Evolutionary conservation across 2,329 filamentous ascomycete species (phyloP).

Genomic region (Penicillium crustosum): DNA sequence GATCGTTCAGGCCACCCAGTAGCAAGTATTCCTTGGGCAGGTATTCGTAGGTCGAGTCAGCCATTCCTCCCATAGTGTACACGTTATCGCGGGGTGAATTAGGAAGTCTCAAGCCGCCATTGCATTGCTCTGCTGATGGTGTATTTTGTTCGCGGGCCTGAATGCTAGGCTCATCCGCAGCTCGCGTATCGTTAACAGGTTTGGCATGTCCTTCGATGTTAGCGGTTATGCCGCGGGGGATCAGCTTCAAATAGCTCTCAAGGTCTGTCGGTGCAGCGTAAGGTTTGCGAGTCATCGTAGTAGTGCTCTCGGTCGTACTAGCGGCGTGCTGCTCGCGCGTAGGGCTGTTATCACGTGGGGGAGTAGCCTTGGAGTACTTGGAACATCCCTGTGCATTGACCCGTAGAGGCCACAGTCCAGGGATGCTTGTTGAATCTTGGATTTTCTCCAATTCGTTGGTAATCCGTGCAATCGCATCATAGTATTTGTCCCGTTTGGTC

Average conservation of each 20-base stretch:
- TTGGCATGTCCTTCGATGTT: constrained; percentile 30
- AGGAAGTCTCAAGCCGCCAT: constrained; percentile 41
- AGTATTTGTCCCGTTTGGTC: constrained; percentile 78
- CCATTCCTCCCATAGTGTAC: constrained; percentile 47
- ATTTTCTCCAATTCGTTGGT: constrained; percentile 75
- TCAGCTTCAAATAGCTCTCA: constrained; percentile 27
- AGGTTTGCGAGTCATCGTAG: constrained; percentile 6
- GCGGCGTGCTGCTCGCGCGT: constrained; percentile 8
- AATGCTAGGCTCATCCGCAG: constrained; percentile 1
- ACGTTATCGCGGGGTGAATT: constrained; percentile 33
- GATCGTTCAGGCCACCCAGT: constrained; percentile 44
- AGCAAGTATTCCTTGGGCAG: constrained; percentile 52
- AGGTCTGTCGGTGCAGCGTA: constrained; percentile 23
- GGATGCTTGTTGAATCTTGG: constrained; percentile 68
- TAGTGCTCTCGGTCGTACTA: constrained; percentile 1
- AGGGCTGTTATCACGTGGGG: constrained; percentile 16
- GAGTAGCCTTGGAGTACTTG: constrained; percentile 47
- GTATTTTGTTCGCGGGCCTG: constrained; percentile 11
- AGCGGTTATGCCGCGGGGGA: constrained; percentile 21
- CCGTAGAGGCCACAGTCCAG: constrained; percentile 76
- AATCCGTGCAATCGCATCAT: constrained; percentile 83
- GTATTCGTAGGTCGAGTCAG: constrained; percentile 53
- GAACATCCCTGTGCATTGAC: constrained; percentile 81
- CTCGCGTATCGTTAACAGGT: constrained; percentile 28
- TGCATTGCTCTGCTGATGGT: constrained; percentile 34